Base-by-base conservation (phyloP, 768 basidiomycete genomes). In the Dictyophora rubrovolvata region DNA sequence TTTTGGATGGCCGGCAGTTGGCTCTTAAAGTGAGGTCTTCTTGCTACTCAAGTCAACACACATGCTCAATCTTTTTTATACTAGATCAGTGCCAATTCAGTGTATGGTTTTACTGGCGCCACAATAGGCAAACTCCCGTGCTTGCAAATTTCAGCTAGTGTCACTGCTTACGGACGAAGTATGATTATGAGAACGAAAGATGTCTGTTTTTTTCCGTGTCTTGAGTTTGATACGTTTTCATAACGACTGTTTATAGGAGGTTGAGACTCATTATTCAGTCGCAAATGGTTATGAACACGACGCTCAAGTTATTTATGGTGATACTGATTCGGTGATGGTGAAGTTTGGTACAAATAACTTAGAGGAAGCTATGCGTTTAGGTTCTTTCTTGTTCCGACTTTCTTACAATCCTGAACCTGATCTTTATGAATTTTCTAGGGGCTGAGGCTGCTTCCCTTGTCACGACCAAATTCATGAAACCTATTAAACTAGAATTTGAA, bases 251-350 rank as follows among this genome's bases (percentile, higher is more conserved):
- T 46, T 56, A 16, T 64, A 88, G 86, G 89, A 90, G 73, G 95
- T 98, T 5, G 94, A 97, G 69, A 79, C 83, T 0, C 84, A 92
- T 65, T 97, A 92, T 69, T 87, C 79, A 53, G 76, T 87, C 12
- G 85, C 83, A 12, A 96, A 97, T 66, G 93, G 93, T 0, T 85
- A 87, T 66, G 70, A 80, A 18, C 82, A 94, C 67, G 85, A 96
- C 61, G 94, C 96, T 1, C 84, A 91, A 66, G 90, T 99, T 68
- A 91, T 99, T 63, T 99, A 99, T 63, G 96, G 96, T 63, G 96
- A 99, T 70, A 98, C 96, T 1, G 96, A 99, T 74, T 99, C 96
- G 0, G 94, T 99, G 68, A 99, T 98, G 96, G 89, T 98, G 52
- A 86, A 83, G 64, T 99, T 99, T 62, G 96, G 96, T 5, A 91